Evolutionary conservation across 306 rosid species (phyloP).

Genomic region (Betula pendula): DNA sequence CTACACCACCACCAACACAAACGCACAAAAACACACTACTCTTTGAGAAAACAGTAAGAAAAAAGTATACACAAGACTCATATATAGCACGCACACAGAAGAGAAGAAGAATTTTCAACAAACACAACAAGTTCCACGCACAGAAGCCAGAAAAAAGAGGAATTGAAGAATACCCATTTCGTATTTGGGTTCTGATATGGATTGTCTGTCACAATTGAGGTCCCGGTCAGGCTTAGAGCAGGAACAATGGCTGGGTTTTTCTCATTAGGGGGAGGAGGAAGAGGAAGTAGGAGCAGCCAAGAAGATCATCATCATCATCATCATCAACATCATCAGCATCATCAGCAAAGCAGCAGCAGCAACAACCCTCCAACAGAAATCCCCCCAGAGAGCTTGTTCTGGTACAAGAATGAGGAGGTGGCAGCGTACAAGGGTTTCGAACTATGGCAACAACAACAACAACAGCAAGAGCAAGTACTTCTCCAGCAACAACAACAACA

Average conservation of each 20-base stretch:
- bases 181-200: constrained; percentile 61
- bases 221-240: constrained; percentile 36
- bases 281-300: constrained; percentile 3
- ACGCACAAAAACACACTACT: constrained; percentile 8
- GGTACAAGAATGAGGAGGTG: constrained; percentile 63
- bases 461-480: constrained; percentile 43
- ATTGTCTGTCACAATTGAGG: constrained; percentile 51
- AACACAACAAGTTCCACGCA: not conserved
- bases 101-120: not conserved
- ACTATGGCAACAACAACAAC: constrained; percentile 62
- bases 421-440: constrained; percentile 66
- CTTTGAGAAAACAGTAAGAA: not conserved
- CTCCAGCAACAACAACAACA: constrained; percentile 34
- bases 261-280: constrained; percentile 61
- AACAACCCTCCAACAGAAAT: constrained; percentile 36
- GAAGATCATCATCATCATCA: constrained; percentile 19
- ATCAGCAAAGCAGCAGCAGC: constrained; percentile 8
- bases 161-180: constrained; percentile 7
- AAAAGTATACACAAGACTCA: not conserved
- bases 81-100: not conserved
- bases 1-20: constrained; percentile 17
- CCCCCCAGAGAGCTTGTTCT: constrained; percentile 49
- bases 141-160: not conserved
- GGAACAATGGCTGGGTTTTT: constrained; percentile 82
- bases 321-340: constrained; percentile 8